These are phyloP conservation scores for Heritiera fomes DNA, from an alignment of 345 rosid genomes.

Conservation along the genomic window DNA sequence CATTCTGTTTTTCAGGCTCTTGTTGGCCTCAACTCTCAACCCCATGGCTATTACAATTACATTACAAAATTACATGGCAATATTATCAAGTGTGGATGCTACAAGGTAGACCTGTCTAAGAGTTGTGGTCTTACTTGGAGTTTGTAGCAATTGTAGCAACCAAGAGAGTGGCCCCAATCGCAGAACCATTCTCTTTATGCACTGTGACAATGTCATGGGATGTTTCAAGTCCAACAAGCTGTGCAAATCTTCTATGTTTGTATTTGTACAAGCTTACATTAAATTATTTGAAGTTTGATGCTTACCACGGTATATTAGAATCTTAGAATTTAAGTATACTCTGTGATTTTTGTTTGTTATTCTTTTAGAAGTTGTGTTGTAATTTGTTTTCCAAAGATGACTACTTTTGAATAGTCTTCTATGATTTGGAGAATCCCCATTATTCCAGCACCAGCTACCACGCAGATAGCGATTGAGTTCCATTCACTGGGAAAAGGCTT, in stretches of 20 bases:
- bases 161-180: conserved; percentile 83
- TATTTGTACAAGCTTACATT: no score
- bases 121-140: conserved; percentile 56
- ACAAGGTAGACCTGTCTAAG: conserved; percentile 23
- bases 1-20: not conserved
- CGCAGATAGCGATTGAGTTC: no score
- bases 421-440: conserved; percentile 78
- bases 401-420: conserved; percentile 62
- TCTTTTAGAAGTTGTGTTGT: not conserved
- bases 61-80: conserved; percentile 17
- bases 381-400: conserved; percentile 54
- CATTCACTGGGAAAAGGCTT: no score
- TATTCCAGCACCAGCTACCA: conserved; percentile 79
- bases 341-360: no score
- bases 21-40: conserved; percentile 4
- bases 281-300: no score
- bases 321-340: no score
- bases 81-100: not conserved
- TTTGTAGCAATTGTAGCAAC: conserved; percentile 55
- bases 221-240: conserved; percentile 59
- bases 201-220: conserved; percentile 56
- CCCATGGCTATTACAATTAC: not conserved
- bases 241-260: no score
- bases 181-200: conserved; percentile 82
- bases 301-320: no score